A percentile compares a stretch with the other conserved stretches of the same genome.
phyloP scores from a whole-genome alignment of 257 asterid species.

The Solanum neorickii region DNA sequence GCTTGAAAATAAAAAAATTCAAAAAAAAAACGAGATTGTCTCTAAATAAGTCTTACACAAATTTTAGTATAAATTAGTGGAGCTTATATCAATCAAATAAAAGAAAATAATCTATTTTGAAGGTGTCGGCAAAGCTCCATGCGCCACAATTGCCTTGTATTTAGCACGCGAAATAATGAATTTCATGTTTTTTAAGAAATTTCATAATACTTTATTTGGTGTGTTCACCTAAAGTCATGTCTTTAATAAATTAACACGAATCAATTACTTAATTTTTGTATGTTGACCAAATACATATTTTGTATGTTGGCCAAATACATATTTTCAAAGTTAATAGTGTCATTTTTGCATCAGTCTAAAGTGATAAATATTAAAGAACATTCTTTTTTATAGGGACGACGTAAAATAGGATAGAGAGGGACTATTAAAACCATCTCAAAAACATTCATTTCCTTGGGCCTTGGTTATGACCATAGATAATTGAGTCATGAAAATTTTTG shows the following conservation, averaged over 20 bases:
- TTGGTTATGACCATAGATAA: not conserved
- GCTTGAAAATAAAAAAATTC: not conserved
- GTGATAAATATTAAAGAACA: not conserved
- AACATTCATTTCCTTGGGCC: not conserved
- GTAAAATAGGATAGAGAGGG: too few species aligned
- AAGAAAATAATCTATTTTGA: not conserved
- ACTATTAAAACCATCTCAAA: not conserved
- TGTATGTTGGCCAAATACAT: not conserved
- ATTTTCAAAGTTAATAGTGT: not conserved
- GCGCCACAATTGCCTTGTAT: not conserved
- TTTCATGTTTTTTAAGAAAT: too few species aligned
- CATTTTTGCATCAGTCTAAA: not conserved
- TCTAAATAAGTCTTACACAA: not conserved
- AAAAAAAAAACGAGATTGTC: not conserved
- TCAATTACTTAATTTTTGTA: too few species aligned
- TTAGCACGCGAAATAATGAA: not conserved
- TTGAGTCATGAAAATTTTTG: not conserved
- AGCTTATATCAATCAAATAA: not conserved
- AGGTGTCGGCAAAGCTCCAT: not conserved
- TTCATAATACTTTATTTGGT: too few species aligned
- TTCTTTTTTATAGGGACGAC: too few species aligned
- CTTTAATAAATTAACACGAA: too few species aligned
- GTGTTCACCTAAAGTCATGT: too few species aligned
- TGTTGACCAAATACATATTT: too few species aligned
- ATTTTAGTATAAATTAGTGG: not conserved